phyloP scores from a whole-genome alignment of 441 rosid genomes.

The Lepidium campestre region DNA sequence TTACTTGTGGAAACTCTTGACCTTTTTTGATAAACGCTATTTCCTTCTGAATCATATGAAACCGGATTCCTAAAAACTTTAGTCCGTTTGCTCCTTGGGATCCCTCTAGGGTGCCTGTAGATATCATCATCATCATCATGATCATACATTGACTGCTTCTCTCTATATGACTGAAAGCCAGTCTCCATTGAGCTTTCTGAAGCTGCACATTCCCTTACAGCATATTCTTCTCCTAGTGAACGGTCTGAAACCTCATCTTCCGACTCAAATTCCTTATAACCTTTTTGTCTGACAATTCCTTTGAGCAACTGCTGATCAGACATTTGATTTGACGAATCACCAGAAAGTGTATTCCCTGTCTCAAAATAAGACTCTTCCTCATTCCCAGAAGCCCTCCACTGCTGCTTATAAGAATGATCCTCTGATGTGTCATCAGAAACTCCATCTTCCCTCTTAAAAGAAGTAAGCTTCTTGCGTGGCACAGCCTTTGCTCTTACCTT shows the following conservation, averaged over 20 bases:
- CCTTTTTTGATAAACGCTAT: conserved; percentile 20
- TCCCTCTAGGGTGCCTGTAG: conserved; percentile 24
- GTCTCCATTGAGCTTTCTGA: conserved; percentile 43
- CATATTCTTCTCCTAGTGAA: conserved; percentile 36
- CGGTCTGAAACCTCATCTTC: conserved; percentile 48
- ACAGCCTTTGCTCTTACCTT: conserved; percentile 38
- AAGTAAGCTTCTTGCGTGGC: conserved; percentile 44
- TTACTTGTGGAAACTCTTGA: conserved; percentile 6
- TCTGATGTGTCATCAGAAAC: conserved; percentile 61
- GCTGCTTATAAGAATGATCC: conserved; percentile 33
- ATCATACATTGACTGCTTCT: conserved; percentile 24
- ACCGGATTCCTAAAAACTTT: conserved; percentile 34
- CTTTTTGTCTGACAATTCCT: conserved; percentile 27
- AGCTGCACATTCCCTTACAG: conserved; percentile 29
- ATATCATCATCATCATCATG: conserved; percentile 25
- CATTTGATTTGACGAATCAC: conserved; percentile 42
- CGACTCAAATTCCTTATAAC: conserved; percentile 26
- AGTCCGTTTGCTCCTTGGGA: conserved; percentile 36
- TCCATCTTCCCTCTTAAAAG: conserved; percentile 38
- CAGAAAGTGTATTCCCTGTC: conserved; percentile 38
- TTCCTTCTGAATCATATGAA: conserved; percentile 41
- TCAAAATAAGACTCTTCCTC: conserved; percentile 40
- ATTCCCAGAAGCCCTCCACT: conserved; percentile 36
- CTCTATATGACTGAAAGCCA: conserved; percentile 20
- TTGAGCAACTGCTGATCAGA: conserved; percentile 29